Evolutionary conservation across 73 alveolate genomes (phyloP).

Genomic region (Paramecium tetraurelia): DNA sequence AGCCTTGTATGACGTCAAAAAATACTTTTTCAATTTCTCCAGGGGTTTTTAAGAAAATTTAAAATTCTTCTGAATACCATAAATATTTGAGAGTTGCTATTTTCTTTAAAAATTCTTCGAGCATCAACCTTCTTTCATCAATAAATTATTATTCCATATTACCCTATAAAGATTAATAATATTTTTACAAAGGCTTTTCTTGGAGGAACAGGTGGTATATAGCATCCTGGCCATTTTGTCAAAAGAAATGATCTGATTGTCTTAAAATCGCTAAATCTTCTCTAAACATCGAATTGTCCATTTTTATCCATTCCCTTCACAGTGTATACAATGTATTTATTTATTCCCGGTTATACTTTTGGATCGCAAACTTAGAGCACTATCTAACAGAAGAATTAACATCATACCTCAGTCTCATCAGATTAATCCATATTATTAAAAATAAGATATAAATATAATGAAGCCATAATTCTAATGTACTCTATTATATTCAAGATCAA

Average conservation of each 20-base stretch:
- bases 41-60: constrained; percentile 24
- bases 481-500: background rate
- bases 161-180: background rate
- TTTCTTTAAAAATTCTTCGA: background rate
- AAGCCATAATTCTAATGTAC: too few species aligned
- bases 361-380: constrained; percentile 29
- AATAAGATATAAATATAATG: background rate
- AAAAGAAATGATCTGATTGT: constrained; percentile 66
- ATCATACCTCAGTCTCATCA: constrained; percentile 19
- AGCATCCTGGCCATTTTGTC: constrained; percentile 81
- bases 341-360: constrained; percentile 41
- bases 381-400: background rate
- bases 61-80: constrained; percentile 62
- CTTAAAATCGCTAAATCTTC: constrained; percentile 82
- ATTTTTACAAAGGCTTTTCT: constrained; percentile 3
- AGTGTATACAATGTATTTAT: constrained; percentile 59
- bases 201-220: constrained; percentile 83
- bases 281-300: constrained; percentile 74
- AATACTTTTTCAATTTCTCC: constrained; percentile 41
- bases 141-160: constrained; percentile 13
- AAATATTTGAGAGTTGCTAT: constrained; percentile 13
- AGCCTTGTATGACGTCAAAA: background rate
- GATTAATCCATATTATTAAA: background rate
- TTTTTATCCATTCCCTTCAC: constrained; percentile 74
- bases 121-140: background rate